These are phyloP conservation scores for Caulochytrium protostelioides DNA, from an alignment of 371 early-diverging fungal genomes.

Conservation along the genomic window DNA sequence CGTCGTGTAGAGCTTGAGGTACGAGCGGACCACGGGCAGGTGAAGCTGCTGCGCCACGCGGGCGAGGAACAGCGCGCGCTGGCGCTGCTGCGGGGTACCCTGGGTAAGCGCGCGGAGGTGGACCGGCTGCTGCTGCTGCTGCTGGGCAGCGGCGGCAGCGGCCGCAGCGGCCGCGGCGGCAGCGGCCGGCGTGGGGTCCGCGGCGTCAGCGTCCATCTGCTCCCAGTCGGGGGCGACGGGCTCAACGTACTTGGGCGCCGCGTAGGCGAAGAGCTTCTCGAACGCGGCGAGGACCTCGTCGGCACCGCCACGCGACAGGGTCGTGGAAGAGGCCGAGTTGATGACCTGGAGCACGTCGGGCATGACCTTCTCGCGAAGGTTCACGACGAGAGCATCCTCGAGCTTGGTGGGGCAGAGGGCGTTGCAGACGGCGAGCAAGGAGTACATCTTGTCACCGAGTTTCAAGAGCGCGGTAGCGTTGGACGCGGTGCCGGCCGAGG, in stretches of 20 bases:
- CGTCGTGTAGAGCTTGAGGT: slow-evolving; percentile 80
- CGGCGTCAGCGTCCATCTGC: not conserved
- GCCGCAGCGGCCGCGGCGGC: slow-evolving; percentile 1
- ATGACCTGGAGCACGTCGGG: too few relatives aligned
- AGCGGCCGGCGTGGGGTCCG: slow-evolving; percentile 1
- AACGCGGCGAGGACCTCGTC: slow-evolving; percentile 56
- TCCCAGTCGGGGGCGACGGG: slow-evolving; percentile 57
- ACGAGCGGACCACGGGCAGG: slow-evolving; percentile 70
- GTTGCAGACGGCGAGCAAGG: slow-evolving; percentile 70
- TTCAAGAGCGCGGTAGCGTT: too few relatives aligned
- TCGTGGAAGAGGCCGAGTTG: too few relatives aligned
- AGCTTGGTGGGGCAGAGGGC: slow-evolving; percentile 77
- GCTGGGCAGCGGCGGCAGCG: slow-evolving; percentile 16
- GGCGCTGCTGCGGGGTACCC: slow-evolving; percentile 35
- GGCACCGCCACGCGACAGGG: slow-evolving; percentile 19
- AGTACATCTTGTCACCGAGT: slow-evolving; percentile 91
- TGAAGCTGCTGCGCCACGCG: slow-evolving; percentile 67
- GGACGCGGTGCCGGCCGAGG: too few relatives aligned
- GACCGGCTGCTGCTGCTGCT: slow-evolving; percentile 15
- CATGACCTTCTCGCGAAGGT: slow-evolving; percentile 75
- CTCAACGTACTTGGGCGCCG: slow-evolving; percentile 85
- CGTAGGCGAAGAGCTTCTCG: slow-evolving; percentile 71
- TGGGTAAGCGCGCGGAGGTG: too few relatives aligned
- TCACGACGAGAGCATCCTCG: slow-evolving; percentile 72
- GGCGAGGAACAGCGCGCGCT: slow-evolving; percentile 57